Evolutionary conservation across 169 alveolate genomes (phyloP).

Genomic region (Blepharisma undulans): DNA sequence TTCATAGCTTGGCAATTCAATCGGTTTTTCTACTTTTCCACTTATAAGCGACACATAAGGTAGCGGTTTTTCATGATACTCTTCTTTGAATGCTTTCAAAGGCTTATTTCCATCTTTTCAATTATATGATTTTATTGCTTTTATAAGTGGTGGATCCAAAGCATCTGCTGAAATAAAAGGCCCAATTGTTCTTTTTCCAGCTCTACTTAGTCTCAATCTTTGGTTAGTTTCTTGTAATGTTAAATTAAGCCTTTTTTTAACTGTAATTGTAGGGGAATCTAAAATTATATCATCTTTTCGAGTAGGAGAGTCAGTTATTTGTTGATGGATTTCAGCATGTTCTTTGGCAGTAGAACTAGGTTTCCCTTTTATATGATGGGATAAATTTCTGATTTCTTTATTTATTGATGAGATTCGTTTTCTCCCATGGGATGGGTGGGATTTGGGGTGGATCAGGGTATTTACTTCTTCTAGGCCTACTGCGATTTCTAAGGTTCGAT

Average conservation of each 20-base stretch:
- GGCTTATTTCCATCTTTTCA: not conserved
- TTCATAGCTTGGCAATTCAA: constrained; percentile 8
- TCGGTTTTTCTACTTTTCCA: constrained; percentile 6
- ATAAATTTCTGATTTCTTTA: not conserved
- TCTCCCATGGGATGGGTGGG: not conserved
- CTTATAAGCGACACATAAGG: constrained; percentile 28
- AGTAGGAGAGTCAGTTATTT: not conserved
- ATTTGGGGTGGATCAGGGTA: not conserved
- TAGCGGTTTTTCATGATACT: constrained; percentile 7
- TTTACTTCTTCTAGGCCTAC: not conserved
- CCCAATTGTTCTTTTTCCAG: constrained; percentile 32
- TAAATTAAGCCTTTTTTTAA: not conserved
- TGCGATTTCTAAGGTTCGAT: constrained; percentile 6
- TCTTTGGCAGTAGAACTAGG: not conserved
- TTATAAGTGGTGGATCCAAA: not conserved
- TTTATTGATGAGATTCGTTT: not conserved
- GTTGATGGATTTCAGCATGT: not conserved
- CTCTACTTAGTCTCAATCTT: constrained; percentile 10
- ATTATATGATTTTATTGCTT: not conserved
- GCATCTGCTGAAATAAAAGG: not conserved
- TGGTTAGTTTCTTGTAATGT: constrained; percentile 8
- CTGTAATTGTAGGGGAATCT: not conserved
- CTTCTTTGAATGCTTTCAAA: not conserved
- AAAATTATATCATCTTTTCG: not conserved
- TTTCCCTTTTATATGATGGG: not conserved